phyloP scores from a whole-genome alignment of 176 grass and related monocot species.

The Miscanthus lutarioriparius region DNA sequence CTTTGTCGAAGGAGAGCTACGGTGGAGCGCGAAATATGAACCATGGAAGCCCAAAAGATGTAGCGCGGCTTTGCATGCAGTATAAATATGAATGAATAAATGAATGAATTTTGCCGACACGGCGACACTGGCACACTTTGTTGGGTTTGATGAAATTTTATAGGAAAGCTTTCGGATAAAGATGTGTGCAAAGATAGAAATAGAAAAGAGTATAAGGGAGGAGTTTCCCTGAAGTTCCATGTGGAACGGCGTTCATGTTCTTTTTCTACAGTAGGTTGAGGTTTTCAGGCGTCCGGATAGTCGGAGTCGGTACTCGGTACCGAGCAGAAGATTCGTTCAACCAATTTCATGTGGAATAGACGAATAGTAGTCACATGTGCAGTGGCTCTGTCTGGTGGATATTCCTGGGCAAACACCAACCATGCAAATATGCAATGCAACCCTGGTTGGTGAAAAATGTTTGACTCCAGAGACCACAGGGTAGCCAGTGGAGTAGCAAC shows the following conservation, averaged over 20 bases:
- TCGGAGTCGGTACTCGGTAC: neutral
- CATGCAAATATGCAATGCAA: constrained; percentile 14
- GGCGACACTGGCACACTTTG: neutral
- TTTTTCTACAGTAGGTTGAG: too few species aligned
- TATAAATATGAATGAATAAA: too few species aligned
- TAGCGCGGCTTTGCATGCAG: neutral
- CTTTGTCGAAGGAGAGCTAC: neutral
- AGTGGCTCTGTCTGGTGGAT: neutral
- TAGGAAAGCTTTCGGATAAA: neutral
- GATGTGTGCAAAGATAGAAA: neutral
- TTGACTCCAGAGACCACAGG: neutral
- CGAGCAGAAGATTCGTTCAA: neutral
- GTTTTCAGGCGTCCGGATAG: neutral
- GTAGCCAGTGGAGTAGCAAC: neutral
- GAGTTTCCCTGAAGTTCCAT: constrained; percentile 6
- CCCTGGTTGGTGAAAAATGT: constrained; percentile 40
- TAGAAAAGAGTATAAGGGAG: neutral
- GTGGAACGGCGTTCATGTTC: neutral
- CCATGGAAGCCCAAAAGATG: neutral
- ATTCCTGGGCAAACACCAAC: constrained; percentile 19
- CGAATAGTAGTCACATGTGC: constrained; percentile 13
- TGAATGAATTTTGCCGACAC: constrained; percentile 23
- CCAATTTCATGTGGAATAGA: neutral
- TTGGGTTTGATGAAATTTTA: neutral
- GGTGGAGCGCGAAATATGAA: neutral